Evolutionary conservation across 352 stramenopile species (phyloP).

Genomic region (Globisporangium splendens): DNA sequence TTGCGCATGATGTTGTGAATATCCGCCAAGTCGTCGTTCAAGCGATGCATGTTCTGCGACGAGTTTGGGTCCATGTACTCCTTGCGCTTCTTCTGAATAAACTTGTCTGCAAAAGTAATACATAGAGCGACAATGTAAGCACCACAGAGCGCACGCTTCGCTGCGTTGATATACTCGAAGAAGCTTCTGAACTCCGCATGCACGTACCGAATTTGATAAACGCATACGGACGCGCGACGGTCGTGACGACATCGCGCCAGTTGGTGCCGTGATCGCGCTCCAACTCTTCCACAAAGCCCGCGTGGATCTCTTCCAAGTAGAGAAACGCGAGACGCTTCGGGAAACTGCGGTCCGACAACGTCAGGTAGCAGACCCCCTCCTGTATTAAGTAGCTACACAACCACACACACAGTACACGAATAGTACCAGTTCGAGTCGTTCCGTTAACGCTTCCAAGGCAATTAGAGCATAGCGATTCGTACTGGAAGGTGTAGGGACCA

Average conservation of each 20-base stretch:
- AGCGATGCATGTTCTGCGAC: slow-evolving; percentile 92
- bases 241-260: slow-evolving; percentile 92
- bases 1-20: slow-evolving; percentile 99
- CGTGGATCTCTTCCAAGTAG: slow-evolving; percentile 96
- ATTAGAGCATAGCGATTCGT: slow-evolving; percentile 25
- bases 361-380: slow-evolving; percentile 97
- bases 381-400: slow-evolving; percentile 93
- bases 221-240: slow-evolving; percentile 95
- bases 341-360: slow-evolving; percentile 94
- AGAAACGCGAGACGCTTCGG: slow-evolving; percentile 97
- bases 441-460: too few species aligned
- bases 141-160: neutral
- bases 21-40: slow-evolving; percentile 97
- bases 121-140: neutral
- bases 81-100: slow-evolving; percentile 97
- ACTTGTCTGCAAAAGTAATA: slow-evolving; percentile 70
- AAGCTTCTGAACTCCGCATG: neutral
- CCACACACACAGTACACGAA: slow-evolving; percentile 1
- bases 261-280: slow-evolving; percentile 89
- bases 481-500: slow-evolving; percentile 90
- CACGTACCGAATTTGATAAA: slow-evolving; percentile 97
- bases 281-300: slow-evolving; percentile 94
- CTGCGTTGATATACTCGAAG: neutral
- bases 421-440: too few species aligned
- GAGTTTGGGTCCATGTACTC: slow-evolving; percentile 97